phyloP scores from a whole-genome alignment of 768 basidiomycete species.

The Agaricus sinodeliciosus region DNA sequence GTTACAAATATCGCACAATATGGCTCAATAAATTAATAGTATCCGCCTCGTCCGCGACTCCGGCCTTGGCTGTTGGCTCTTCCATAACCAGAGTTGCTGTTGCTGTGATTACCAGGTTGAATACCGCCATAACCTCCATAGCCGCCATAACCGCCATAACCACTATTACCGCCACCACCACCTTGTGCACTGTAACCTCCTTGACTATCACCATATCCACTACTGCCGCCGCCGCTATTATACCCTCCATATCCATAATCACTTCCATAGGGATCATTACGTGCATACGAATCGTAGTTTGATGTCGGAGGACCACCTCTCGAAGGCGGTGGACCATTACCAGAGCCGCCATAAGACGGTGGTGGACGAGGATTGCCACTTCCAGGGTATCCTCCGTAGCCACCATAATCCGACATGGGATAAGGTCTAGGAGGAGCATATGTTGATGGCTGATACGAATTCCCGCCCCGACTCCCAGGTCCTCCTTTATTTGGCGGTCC shows the following conservation, averaged over 20 bases:
- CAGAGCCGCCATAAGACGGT: slow-evolving; percentile 24
- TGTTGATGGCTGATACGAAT: slow-evolving; percentile 13
- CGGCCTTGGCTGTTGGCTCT: slow-evolving; percentile 20
- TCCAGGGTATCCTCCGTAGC: slow-evolving; percentile 19
- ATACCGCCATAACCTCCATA: slow-evolving; percentile 14
- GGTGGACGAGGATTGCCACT: slow-evolving; percentile 10
- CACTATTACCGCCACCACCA: slow-evolving; percentile 28
- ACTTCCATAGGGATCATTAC: slow-evolving; percentile 22
- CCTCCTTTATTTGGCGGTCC: slow-evolving; percentile 21
- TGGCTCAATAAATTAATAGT: slow-evolving; percentile 22
- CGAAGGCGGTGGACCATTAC: slow-evolving; percentile 15
- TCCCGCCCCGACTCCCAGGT: slow-evolving; percentile 22
- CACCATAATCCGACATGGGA: slow-evolving; percentile 20
- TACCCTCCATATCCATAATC: slow-evolving; percentile 28
- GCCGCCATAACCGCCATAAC: slow-evolving; percentile 29
- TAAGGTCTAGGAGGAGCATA: slow-evolving; percentile 8
- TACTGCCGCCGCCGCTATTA: slow-evolving; percentile 18
- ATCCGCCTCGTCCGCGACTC: slow-evolving; percentile 44
- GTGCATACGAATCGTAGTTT: slow-evolving; percentile 26
- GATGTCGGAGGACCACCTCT: slow-evolving; percentile 20
- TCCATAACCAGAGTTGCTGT: slow-evolving; percentile 18
- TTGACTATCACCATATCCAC: slow-evolving; percentile 20
- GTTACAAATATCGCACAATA: not conserved
- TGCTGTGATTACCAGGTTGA: slow-evolving; percentile 21
- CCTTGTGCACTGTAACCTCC: slow-evolving; percentile 24